Percentiles rank a stretch among this genome's conserved stretches.
Evolutionary conservation across 164 flowering plant genomes (phyloP).

Genomic region (Annona cherimola): DNA sequence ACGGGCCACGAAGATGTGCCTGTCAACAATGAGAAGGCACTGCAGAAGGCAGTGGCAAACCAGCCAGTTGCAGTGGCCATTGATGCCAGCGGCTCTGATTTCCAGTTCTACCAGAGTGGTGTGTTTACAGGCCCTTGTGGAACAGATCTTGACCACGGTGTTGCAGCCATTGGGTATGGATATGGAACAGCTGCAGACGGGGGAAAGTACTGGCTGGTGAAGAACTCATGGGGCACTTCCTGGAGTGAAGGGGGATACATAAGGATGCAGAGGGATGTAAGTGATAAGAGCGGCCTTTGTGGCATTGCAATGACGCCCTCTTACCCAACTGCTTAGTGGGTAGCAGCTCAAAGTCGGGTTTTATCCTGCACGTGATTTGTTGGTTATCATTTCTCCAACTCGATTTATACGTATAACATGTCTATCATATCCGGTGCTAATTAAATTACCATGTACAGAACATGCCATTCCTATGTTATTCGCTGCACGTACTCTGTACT

Average conservation of each 20-base stretch:
- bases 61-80: constrained; percentile 6
- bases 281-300: constrained; percentile 2
- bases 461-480: too few relatives aligned
- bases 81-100: constrained; percentile 4
- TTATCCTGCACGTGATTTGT: too few relatives aligned
- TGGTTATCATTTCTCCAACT: too few relatives aligned
- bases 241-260: constrained; percentile 20
- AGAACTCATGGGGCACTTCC: constrained; percentile 19
- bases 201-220: constrained; percentile 18
- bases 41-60: not conserved
- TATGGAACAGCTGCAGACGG: constrained; percentile 10
- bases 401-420: too few relatives aligned
- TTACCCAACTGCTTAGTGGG: not conserved
- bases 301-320: constrained; percentile 4
- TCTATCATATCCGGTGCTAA: too few relatives aligned
- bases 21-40: too few relatives aligned
- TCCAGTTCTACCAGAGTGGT: constrained; percentile 11
- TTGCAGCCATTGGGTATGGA: constrained; percentile 16
- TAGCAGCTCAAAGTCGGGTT: too few relatives aligned
- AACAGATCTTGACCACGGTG: constrained; percentile 13
- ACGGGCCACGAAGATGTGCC: too few relatives aligned
- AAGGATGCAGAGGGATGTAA: constrained; percentile 14
- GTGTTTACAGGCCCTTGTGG: constrained; percentile 12
- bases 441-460: too few relatives aligned
- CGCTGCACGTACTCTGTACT: too few relatives aligned